These are phyloP conservation scores for Pythium dissimile DNA, from an alignment of 352 stramenopile species.

Conservation along the genomic window DNA sequence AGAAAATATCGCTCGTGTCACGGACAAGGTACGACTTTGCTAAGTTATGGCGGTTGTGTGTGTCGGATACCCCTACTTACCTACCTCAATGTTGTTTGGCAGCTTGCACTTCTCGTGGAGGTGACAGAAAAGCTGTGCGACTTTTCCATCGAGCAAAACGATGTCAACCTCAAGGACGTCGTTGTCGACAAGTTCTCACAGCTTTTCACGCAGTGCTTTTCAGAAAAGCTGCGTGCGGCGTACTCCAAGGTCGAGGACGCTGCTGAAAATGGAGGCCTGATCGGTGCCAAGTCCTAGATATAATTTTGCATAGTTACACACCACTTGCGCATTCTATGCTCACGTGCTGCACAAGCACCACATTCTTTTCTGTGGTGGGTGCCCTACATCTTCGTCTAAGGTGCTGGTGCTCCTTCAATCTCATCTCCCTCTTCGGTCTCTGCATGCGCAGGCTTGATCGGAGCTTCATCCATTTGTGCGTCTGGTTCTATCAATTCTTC, in stretches of 20 bases:
- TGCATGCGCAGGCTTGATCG: too few species aligned
- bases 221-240: slow-evolving; percentile 49
- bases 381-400: background rate
- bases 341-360: background rate
- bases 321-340: background rate
- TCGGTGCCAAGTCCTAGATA: slow-evolving; percentile 3
- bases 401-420: background rate
- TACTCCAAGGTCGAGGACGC: slow-evolving; percentile 66
- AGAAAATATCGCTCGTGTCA: slow-evolving; percentile 61
- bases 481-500: too few species aligned
- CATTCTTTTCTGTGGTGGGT: slow-evolving; percentile 1
- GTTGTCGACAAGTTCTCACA: slow-evolving; percentile 59
- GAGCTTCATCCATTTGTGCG: too few species aligned
- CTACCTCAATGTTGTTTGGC: background rate
- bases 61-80: too few species aligned
- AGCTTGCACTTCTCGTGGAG: slow-evolving; percentile 55
- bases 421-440: background rate
- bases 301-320: slow-evolving; percentile 13
- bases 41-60: too few species aligned
- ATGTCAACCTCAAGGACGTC: slow-evolving; percentile 70
- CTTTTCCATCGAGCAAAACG: slow-evolving; percentile 69
- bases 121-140: slow-evolving; percentile 70
- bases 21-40: slow-evolving; percentile 45
- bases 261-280: slow-evolving; percentile 1
- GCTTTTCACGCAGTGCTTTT: slow-evolving; percentile 78